Evolutionary conservation across 257 asterid genomes (phyloP), one percentile per base, ranked within the genome.

Genomic region (Ehretia macrophylla): DNA sequence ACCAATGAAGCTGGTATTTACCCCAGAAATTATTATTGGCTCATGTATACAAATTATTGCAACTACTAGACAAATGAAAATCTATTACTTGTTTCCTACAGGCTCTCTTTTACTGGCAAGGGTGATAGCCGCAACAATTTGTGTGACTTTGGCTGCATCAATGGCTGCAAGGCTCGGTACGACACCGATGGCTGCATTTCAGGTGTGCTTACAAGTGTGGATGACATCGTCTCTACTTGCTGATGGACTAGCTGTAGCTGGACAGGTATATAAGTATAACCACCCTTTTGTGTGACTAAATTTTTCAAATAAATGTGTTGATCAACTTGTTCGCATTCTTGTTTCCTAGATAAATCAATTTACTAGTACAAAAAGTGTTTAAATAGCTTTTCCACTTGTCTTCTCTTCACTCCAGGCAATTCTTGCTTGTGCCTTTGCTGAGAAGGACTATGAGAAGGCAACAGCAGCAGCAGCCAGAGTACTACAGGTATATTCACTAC

Each of bases 161-260:
- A 59, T 72, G 81, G 97, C 99, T 49, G 94, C 99, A 63, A 74
- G 95, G 67, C 81, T 86, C 5, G 99, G 99, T 55, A 17, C 96
- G 11, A 89, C 85, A 16, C 50, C 77, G 12, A 93, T 93, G 99
- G 99, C 99, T 68, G 94, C 99, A 5, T 93, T 93, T 59, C 99
- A 93, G 59, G 65, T 93, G 51, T 86, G 99, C 81, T 75, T 93
- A 42, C 99, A 93, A 52, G 86, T 93, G 23, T 93, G 99, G 99
- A 50, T 93, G 76, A 81, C 94, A n/a, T 86, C 99, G 14, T 93
- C 99, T 0, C 90, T 93, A 42, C 90, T 93, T 39, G 95, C 99
- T 11, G 99, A 93, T 82, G 99, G 99, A 10, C 72, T 93, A 45
- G 99, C 97, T 32, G 97, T 93, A 68, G 99, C 97, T 21, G 99